phyloP scores from a whole-genome alignment of 495 filamentous ascomycete species.

The Lindgomyces ingoldianus region DNA sequence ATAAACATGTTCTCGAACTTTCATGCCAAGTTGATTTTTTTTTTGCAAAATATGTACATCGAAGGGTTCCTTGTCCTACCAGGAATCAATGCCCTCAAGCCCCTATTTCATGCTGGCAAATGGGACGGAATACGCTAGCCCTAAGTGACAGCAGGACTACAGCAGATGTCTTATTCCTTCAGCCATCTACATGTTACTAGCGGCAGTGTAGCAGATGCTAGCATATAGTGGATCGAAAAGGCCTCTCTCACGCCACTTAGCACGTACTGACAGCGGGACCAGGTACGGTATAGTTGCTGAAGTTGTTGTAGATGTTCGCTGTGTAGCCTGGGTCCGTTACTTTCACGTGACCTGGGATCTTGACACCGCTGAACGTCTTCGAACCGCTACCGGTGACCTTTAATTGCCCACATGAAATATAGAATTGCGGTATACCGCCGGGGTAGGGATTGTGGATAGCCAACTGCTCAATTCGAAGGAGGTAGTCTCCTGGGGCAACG shows the following conservation, averaged over 20 bases:
- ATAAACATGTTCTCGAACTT: background rate
- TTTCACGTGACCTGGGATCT: slow-evolving; percentile 59
- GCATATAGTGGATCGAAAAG: background rate
- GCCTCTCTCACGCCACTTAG: slow-evolving; percentile 4
- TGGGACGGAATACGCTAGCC: no score
- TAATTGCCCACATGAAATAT: slow-evolving; percentile 47
- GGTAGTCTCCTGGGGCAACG: slow-evolving; percentile 37
- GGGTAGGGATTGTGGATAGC: slow-evolving; percentile 63
- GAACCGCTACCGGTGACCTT: slow-evolving; percentile 35
- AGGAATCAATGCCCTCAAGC: no score
- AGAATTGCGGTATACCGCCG: slow-evolving; percentile 50
- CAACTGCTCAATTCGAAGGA: slow-evolving; percentile 39
- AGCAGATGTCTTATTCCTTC: no score
- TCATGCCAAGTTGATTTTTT: background rate
- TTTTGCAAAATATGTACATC: slow-evolving; percentile 3
- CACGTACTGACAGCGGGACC: slow-evolving; percentile 49
- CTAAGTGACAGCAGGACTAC: no score
- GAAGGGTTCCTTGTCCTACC: background rate
- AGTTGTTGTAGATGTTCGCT: slow-evolving; percentile 56
- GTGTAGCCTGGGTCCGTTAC: slow-evolving; percentile 57
- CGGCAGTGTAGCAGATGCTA: background rate
- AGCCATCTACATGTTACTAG: no score
- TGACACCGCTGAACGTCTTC: slow-evolving; percentile 31
- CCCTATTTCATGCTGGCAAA: no score
- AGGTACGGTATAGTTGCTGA: slow-evolving; percentile 54